These are phyloP conservation scores for Theileria orientalis DNA, from an alignment of 169 alveolate species.

Conservation along the genomic window DNA sequence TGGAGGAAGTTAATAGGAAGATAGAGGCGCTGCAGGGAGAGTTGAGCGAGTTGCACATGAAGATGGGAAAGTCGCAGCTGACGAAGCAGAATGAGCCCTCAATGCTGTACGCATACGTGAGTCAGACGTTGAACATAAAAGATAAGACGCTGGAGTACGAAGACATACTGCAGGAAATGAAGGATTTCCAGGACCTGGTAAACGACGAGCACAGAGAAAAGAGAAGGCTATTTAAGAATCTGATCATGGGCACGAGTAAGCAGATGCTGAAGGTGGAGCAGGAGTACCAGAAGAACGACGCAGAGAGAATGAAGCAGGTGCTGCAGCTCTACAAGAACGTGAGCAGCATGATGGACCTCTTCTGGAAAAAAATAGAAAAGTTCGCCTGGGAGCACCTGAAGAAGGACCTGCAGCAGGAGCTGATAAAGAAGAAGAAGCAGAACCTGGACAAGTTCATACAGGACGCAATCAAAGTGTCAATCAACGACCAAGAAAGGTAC, in stretches of 20 bases:
- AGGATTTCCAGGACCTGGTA: constrained; percentile 76
- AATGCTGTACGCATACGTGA: not conserved
- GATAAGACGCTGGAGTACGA: constrained; percentile 24
- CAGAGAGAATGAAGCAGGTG: constrained; percentile 58
- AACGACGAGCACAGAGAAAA: constrained; percentile 71
- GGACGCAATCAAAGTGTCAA: constrained; percentile 71
- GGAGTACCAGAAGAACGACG: constrained; percentile 28
- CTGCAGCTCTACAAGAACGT: constrained; percentile 49
- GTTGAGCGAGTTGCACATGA: constrained; percentile 14
- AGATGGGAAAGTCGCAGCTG: constrained; percentile 40
- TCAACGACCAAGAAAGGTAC: constrained; percentile 10
- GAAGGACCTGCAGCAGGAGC: constrained; percentile 65
- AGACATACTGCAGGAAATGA: constrained; percentile 58
- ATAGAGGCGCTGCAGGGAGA: constrained; percentile 15
- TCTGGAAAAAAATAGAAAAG: constrained; percentile 75
- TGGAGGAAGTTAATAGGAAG: not conserved
- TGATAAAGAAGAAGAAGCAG: constrained; percentile 69
- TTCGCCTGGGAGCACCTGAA: constrained; percentile 77
- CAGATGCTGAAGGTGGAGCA: constrained; percentile 36
- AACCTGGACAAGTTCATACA: constrained; percentile 72
- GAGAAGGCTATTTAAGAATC: constrained; percentile 62
- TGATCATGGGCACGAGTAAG: constrained; percentile 54
- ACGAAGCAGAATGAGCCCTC: constrained; percentile 46
- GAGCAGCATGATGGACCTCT: constrained; percentile 60
- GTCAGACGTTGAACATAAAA: constrained; percentile 13